phyloP scores from a whole-genome alignment of 2,329 filamentous ascomycete genomes.

The Metarhizium brunneum region DNA sequence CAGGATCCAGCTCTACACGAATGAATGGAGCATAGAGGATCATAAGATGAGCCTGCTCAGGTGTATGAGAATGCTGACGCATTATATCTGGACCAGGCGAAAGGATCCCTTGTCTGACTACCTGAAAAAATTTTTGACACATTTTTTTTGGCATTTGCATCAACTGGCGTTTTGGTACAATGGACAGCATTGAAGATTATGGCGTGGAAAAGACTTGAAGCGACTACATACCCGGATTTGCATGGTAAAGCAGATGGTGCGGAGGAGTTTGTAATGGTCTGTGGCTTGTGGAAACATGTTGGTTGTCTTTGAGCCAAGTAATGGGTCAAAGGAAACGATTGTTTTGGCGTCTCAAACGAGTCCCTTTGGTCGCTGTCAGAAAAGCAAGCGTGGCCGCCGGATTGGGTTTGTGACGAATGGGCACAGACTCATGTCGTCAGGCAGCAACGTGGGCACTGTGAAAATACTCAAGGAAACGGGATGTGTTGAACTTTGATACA shows the following conservation, averaged over 20 bases:
- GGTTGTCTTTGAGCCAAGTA: not conserved
- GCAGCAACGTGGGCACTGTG: not conserved
- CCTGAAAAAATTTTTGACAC: not conserved
- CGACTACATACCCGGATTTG: conserved; percentile 18
- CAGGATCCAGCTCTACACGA: conserved; percentile 17
- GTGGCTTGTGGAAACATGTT: conserved; percentile 1
- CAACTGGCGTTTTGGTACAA: conserved; percentile 15
- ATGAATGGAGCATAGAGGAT: conserved; percentile 19
- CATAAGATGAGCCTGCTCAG: not conserved
- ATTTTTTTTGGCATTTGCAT: conserved; percentile 15
- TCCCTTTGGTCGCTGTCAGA: not conserved
- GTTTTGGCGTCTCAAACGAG: not conserved
- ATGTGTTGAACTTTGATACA: conserved; percentile 1
- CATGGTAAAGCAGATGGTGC: conserved; percentile 11
- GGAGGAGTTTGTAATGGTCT: conserved; percentile 12
- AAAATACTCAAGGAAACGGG: conserved; percentile 1
- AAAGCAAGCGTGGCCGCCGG: not conserved
- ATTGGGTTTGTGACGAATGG: not conserved
- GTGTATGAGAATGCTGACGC: not conserved
- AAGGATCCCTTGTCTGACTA: not conserved
- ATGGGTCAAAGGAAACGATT: not conserved
- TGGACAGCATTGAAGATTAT: conserved; percentile 11
- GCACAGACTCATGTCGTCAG: not conserved
- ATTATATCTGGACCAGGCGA: not conserved
- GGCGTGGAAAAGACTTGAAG: conserved; percentile 11